A percentile compares a stretch with the other conserved stretches of the same genome.
phyloP scores from a whole-genome alignment of 495 filamentous ascomycete species.

The Apiosordaria backusii region DNA sequence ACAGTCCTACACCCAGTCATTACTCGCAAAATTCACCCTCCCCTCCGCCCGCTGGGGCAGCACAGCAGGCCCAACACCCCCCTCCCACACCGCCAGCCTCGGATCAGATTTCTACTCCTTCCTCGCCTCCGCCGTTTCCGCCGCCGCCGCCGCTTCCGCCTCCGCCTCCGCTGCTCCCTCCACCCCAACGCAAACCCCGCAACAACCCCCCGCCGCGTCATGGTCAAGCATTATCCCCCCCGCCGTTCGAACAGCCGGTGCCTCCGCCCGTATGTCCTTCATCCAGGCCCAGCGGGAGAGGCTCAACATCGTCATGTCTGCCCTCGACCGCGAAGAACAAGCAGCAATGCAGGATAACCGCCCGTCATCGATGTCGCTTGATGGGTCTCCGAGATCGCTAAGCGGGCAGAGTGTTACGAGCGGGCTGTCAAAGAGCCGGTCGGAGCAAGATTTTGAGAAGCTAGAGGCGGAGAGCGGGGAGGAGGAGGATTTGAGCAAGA shows the following conservation, averaged over 20 bases:
- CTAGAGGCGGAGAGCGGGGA: slow-evolving; percentile 69
- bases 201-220: background rate
- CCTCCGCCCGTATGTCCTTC: slow-evolving; percentile 64
- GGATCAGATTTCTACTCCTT: slow-evolving; percentile 69
- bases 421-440: slow-evolving; percentile 65
- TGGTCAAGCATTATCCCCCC: slow-evolving; percentile 51
- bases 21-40: slow-evolving; percentile 82
- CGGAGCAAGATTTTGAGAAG: slow-evolving; percentile 77
- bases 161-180: slow-evolving; percentile 32
- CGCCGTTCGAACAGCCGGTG: slow-evolving; percentile 52
- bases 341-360: background rate
- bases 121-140: slow-evolving; percentile 63
- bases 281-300: slow-evolving; percentile 70
- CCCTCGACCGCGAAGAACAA: slow-evolving; percentile 67
- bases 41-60: slow-evolving; percentile 48
- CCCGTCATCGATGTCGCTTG: slow-evolving; percentile 31
- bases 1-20: slow-evolving; percentile 69
- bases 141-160: slow-evolving; percentile 31
- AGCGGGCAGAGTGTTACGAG: slow-evolving; percentile 46
- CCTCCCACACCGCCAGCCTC: slow-evolving; percentile 35
- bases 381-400: slow-evolving; percentile 25
- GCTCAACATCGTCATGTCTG: slow-evolving; percentile 64
- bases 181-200: slow-evolving; percentile 26
- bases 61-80: background rate
- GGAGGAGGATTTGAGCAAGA: slow-evolving; percentile 32